These are phyloP conservation scores for Cyberlindnera japonica DNA, from an alignment of 805 yeast genomes.

Conservation along the genomic window DNA sequence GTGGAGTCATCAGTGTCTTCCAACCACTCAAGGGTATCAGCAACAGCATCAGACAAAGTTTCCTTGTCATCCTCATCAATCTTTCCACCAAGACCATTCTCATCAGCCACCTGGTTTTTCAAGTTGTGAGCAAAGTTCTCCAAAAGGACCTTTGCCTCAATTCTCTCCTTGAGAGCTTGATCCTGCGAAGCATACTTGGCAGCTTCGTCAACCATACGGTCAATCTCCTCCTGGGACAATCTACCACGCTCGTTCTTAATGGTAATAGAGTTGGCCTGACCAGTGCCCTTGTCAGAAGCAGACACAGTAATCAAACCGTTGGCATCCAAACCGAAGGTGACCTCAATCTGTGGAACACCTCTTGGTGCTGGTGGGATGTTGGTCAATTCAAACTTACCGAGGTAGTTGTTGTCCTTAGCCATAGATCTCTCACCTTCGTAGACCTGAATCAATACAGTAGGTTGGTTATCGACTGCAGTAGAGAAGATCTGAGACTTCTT, in stretches of 20 bases:
- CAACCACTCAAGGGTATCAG: constrained; percentile 83
- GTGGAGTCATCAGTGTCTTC: constrained; percentile 86
- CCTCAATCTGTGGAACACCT: constrained; percentile 89
- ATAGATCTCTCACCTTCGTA: constrained; percentile 95
- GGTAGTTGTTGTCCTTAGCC: constrained; percentile 87
- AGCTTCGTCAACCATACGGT: constrained; percentile 97
- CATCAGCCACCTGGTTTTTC: constrained; percentile 61
- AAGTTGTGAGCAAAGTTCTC: constrained; percentile 86
- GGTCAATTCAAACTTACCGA: constrained; percentile 82
- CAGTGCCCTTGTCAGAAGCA: constrained; percentile 92
- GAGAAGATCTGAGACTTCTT: constrained; percentile 94
- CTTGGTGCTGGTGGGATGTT: constrained; percentile 91
- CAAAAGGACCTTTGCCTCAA: constrained; percentile 81
- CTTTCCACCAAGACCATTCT: constrained; percentile 66
- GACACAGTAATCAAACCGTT: constrained; percentile 83
- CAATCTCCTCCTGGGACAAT: constrained; percentile 89
- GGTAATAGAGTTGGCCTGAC: constrained; percentile 85
- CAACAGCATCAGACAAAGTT: constrained; percentile 78
- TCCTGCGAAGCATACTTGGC: constrained; percentile 93
- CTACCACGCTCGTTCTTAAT: constrained; percentile 94
- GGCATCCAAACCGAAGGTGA: constrained; percentile 83
- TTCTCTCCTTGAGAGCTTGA: constrained; percentile 73
- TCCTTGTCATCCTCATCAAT: constrained; percentile 90
- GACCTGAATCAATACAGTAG: constrained; percentile 90
- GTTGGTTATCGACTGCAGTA: constrained; percentile 95